Evolutionary conservation across 768 basidiomycete genomes (phyloP).

Genomic region (Calocybe gangraenosa): DNA sequence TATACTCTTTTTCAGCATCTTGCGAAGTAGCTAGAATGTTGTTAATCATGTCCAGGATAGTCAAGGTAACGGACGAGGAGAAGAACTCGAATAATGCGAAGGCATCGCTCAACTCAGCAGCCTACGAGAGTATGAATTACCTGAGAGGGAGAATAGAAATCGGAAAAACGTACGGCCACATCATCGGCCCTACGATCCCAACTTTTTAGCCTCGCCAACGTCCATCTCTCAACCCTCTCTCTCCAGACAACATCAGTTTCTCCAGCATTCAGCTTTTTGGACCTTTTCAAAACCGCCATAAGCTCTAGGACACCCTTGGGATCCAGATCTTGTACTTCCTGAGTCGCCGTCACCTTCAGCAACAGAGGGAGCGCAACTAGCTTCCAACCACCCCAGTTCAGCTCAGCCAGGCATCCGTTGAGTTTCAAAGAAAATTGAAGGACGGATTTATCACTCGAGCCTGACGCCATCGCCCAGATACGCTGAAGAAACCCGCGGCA

Average conservation of each 20-base stretch:
- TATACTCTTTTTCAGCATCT: conserved; percentile 20
- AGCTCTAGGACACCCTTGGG: conserved; percentile 41
- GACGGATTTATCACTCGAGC: conserved; percentile 6
- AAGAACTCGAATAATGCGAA: conserved; percentile 51
- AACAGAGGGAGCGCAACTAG: conserved; percentile 57
- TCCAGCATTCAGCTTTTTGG: conserved; percentile 40
- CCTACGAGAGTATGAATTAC: conserved; percentile 25
- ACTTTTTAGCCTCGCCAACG: conserved; percentile 34
- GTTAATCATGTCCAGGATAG: conserved; percentile 43
- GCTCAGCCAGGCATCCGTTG: conserved; percentile 56
- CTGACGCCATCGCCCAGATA: conserved; percentile 34
- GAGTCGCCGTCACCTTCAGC: conserved; percentile 39
- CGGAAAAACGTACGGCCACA: conserved; percentile 31
- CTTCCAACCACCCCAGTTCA: conserved; percentile 78
- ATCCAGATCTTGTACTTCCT: conserved; percentile 41
- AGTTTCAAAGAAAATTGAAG: conserved; percentile 46
- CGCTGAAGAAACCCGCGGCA: conserved; percentile 56
- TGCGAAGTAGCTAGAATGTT: conserved; percentile 26
- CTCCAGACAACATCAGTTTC: conserved; percentile 61
- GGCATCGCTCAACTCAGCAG: conserved; percentile 49
- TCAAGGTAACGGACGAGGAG: conserved; percentile 35
- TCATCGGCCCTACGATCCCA: conserved; percentile 37
- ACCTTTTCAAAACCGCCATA: conserved; percentile 42
- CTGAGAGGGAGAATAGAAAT: neutral
- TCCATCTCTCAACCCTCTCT: conserved; percentile 48